phyloP scores from a whole-genome alignment of 2,329 filamentous ascomycete genomes.

The Curvularia lunata region DNA sequence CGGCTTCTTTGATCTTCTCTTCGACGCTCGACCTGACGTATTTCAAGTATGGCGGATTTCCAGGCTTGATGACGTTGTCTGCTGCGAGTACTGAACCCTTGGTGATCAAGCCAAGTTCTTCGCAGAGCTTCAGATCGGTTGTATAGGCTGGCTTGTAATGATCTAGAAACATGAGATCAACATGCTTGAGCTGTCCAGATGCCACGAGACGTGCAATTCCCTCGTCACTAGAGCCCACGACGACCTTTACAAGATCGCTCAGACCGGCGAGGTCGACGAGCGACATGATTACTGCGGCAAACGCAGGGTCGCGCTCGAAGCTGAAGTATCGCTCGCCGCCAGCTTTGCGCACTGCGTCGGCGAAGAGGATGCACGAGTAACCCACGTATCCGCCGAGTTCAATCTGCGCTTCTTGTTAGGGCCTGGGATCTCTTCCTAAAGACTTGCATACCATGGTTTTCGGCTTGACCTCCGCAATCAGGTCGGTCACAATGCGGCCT shows the following conservation, averaged over 20 bases:
- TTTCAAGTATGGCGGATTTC: conserved; percentile 72
- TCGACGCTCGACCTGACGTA: conserved; percentile 71
- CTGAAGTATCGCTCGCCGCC: conserved; percentile 73
- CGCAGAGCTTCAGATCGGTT: conserved; percentile 76
- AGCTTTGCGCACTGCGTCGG: conserved; percentile 65
- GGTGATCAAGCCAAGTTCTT: conserved; percentile 69
- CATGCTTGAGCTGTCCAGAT: conserved; percentile 60
- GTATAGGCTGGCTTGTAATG: conserved; percentile 81
- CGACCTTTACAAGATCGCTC: conserved; percentile 70
- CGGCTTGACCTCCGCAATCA: conserved; percentile 72
- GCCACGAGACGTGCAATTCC: conserved; percentile 67
- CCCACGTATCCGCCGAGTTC: conserved; percentile 83
- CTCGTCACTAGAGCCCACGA: conserved; percentile 72
- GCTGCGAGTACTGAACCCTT: conserved; percentile 69
- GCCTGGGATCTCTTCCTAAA: background rate
- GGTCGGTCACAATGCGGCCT: conserved; percentile 70
- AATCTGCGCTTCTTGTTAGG: conserved; percentile 52
- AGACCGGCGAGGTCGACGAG: conserved; percentile 78
- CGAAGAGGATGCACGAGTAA: conserved; percentile 81
- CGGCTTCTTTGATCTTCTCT: conserved; percentile 61
- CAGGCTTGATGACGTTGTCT: conserved; percentile 75
- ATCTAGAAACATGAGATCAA: conserved; percentile 80
- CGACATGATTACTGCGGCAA: conserved; percentile 70
- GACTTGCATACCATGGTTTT: conserved; percentile 62
- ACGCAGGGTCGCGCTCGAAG: conserved; percentile 76